Conservation (phyloP, 441 rosid genomes). For the Cnidoscolus chayamansa region DNA sequence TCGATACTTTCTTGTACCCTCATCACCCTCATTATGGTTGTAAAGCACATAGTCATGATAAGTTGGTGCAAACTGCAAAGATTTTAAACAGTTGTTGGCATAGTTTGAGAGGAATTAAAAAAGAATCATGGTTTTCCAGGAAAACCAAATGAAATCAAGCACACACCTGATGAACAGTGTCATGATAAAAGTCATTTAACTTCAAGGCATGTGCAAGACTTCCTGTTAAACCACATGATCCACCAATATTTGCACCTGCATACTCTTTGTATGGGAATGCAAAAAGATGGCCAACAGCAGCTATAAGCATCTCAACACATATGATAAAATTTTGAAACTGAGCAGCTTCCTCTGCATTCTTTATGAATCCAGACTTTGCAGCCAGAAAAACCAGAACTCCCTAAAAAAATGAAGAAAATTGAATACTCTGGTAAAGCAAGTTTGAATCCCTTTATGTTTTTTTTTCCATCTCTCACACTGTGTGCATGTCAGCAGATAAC, state of each 20-base stretch:
- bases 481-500: not conserved
- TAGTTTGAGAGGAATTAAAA: not conserved
- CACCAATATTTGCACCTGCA: conserved; percentile 92
- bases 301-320: conserved; percentile 95
- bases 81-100: conserved; percentile 23
- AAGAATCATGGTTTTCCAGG: not conserved
- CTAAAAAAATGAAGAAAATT: conserved; percentile 35
- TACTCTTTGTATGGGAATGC: conserved; percentile 98
- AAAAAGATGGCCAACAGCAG: conserved; percentile 84
- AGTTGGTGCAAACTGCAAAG: conserved; percentile 86
- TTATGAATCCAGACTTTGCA: conserved; percentile 77
- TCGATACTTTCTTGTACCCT: conserved; percentile 77
- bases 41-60: conserved; percentile 95
- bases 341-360: conserved; percentile 76
- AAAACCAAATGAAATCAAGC: not conserved
- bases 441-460: not conserved
- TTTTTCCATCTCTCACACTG: not conserved
- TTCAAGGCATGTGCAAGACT: conserved; percentile 89
- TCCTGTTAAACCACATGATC: conserved; percentile 59
- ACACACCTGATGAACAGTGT: conserved; percentile 91
- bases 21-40: conserved; percentile 83
- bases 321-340: conserved; percentile 79
- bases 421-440: conserved; percentile 3
- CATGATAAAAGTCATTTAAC: conserved; percentile 93
- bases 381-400: conserved; percentile 96